Evolutionary conservation across 192 early-diverging fungal species (phyloP), one percentile per base, ranked within the genome.

Genomic region (Linderina pennispora): DNA sequence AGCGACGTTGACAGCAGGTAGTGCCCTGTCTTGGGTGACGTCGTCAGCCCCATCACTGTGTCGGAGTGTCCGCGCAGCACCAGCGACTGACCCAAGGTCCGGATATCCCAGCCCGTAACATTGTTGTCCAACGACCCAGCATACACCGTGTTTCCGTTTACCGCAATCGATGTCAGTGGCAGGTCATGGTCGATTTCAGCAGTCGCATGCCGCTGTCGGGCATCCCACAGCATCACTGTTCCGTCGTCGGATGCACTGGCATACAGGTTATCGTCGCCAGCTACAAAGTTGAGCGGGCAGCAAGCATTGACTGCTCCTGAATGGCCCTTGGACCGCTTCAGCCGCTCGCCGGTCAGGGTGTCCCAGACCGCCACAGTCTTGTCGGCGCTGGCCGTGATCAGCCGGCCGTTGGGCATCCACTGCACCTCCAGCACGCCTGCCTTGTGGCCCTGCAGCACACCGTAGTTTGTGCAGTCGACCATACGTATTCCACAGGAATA

Each of bases 401-500:
- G 60, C 43, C 83, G 78, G 47, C 36, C 79, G 55, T 91, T 87
- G 16, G 85, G 70, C 36, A 90, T 87, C 96, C 96, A 99, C 37
- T 90, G 85, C 15, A 95, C 53, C 61, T 99, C 89, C 50, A 94
- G 48, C 15, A 99, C 71, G 2, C 89, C 70, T 26, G 89, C 85
- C 40, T 75, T 77, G 55, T 99, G 94, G 14, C 92, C 93, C 43
- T 87, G 84, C 43, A 99, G 70, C 14, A 88, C 63, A 4, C 82
- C 85, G 54, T 90, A 94, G 66, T 99, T 99, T 38, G 66, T 44
- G 56, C 89, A 90, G 40, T 94, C 92, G 4, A n/a, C 93, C 88
- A 55, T 89, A 87, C 11, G 89, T 89, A 45, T 90, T 87, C 96
- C 96, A 99, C 31, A 99, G 60, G 48, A 91, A 81, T 17, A 97